Conservation (phyloP, 2,329 filamentous ascomycete species). For the Gremmenia infestans region DNA sequence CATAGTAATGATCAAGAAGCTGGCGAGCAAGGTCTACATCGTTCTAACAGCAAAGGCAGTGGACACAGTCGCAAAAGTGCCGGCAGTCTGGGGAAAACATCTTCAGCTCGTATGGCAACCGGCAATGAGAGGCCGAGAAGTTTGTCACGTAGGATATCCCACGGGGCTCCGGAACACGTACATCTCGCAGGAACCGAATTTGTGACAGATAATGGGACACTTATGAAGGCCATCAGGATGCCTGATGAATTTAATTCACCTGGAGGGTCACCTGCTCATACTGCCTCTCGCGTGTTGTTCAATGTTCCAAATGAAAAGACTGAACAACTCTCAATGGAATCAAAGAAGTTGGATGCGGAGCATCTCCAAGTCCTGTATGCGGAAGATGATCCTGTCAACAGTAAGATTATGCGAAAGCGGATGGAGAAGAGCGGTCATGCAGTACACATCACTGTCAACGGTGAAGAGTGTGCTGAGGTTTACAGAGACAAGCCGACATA, state of each 20-base stretch:
- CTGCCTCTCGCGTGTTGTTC: conserved; percentile 16
- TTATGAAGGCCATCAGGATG: conserved; percentile 41
- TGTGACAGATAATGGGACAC: conserved; percentile 36
- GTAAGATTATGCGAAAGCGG: conserved; percentile 73
- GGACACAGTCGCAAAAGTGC: conserved; percentile 17
- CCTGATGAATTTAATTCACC: conserved; percentile 36
- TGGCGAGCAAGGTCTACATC: conserved; percentile 14
- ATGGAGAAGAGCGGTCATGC: conserved; percentile 71
- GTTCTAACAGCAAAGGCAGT: conserved; percentile 20
- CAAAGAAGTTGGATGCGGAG: conserved; percentile 13
- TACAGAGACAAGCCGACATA: conserved; percentile 57
- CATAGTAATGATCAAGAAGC: conserved; percentile 36
- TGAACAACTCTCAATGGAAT: not conserved
- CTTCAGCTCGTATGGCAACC: not conserved
- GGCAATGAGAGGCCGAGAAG: conserved; percentile 4
- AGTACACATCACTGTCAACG: conserved; percentile 71
- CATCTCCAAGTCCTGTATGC: conserved; percentile 63
- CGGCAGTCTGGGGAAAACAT: conserved; percentile 9
- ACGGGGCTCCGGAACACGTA: conserved; percentile 16
- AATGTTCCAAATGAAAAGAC: conserved; percentile 13
- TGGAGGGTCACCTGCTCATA: not conserved
- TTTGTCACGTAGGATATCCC: conserved; percentile 20
- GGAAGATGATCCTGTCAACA: conserved; percentile 85
- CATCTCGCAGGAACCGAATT: conserved; percentile 34
- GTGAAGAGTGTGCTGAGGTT: conserved; percentile 72